These are phyloP conservation scores for Leishmania guyanensis DNA, from an alignment of 208 protist species.

Conservation along the genomic window DNA sequence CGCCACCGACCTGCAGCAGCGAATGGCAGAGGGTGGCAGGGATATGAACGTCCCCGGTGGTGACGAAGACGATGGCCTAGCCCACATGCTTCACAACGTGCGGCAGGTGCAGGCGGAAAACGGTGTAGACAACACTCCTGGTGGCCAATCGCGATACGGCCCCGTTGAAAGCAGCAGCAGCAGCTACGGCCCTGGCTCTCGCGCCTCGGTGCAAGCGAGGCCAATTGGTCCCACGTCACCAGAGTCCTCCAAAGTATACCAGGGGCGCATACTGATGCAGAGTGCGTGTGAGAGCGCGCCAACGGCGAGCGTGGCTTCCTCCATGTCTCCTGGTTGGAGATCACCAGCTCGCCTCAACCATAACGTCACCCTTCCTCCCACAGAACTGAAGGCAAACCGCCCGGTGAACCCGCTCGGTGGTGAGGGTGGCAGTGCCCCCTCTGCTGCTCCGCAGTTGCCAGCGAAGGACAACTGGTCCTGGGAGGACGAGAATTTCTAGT, in stretches of 20 bases:
- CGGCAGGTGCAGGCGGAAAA: conserved; percentile 35
- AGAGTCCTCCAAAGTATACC: conserved; percentile 10
- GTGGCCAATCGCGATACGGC: conserved; percentile 17
- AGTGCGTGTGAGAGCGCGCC: background rate
- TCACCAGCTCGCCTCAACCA: background rate
- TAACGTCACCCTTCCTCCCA: background rate
- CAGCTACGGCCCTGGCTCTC: background rate
- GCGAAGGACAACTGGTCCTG: conserved; percentile 55
- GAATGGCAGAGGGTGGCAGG: conserved; percentile 29
- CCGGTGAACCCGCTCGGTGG: conserved; percentile 18
- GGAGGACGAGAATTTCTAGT: conserved; percentile 28
- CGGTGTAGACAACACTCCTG: background rate
- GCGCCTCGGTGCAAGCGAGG: background rate
- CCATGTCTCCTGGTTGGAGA: background rate
- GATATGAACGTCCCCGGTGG: background rate
- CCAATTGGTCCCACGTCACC: background rate
- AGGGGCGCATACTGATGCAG: conserved; percentile 12
- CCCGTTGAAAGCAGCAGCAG: conserved; percentile 31
- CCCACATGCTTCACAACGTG: conserved; percentile 42
- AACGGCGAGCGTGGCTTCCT: background rate
- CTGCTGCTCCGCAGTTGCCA: conserved; percentile 4
- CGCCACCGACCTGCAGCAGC: conserved; percentile 51
- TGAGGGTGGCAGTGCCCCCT: background rate
- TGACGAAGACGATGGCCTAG: conserved; percentile 47
- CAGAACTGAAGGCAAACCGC: background rate